Conservation (phyloP, 768 basidiomycete genomes). For the Trametes meyenii region DNA sequence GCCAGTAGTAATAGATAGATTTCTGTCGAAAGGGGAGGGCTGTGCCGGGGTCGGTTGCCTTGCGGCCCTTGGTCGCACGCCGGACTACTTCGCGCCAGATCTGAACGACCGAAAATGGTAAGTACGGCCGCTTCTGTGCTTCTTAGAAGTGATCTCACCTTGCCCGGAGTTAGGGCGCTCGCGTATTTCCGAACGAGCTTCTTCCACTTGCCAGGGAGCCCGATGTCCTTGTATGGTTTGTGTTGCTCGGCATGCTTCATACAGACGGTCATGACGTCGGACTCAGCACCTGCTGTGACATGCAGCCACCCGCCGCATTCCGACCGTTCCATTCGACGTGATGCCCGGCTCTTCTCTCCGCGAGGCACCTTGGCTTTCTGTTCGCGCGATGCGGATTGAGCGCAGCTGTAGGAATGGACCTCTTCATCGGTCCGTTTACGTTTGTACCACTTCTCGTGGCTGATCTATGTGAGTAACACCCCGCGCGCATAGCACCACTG, state of each 20-base stretch:
- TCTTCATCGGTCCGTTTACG: no score
- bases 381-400: no score
- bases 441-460: no score
- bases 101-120: neutral
- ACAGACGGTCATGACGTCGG: no score
- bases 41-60: neutral
- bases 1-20: no score
- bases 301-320: conserved; percentile 19
- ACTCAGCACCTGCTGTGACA: neutral
- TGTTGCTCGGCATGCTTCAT: conserved; percentile 9
- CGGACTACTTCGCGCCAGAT: neutral
- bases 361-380: no score
- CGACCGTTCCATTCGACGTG: conserved; percentile 6
- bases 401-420: no score
- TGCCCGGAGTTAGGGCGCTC: neutral
- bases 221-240: conserved; percentile 7
- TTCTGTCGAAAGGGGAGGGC: neutral
- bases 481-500: no score
- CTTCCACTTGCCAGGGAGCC: conserved; percentile 17
- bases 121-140: neutral
- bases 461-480: no score
- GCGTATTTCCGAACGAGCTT: conserved; percentile 4
- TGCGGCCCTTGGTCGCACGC: neutral
- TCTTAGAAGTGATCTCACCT: neutral
- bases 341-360: neutral